phyloP scores from a whole-genome alignment of 1,139 yeast genomes.

The Protomyces gravidus region DNA sequence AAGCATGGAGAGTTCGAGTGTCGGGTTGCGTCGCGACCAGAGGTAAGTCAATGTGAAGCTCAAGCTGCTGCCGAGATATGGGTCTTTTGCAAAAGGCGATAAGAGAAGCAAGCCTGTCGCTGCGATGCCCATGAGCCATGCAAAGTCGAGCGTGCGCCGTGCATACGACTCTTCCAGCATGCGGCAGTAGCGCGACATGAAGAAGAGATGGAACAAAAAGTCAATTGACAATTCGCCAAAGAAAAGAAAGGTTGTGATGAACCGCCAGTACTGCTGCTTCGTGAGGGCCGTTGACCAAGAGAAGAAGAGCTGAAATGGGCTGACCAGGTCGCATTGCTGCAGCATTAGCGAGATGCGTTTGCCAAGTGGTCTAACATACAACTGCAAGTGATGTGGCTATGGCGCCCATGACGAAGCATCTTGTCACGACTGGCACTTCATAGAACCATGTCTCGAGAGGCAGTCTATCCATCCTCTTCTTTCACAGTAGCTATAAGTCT shows the following conservation, averaged over 20 bases:
- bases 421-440: conserved; percentile 45
- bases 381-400: conserved; percentile 35
- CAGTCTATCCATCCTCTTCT: conserved; percentile 24
- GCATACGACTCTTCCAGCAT: conserved; percentile 45
- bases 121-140: conserved; percentile 45
- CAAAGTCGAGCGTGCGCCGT: conserved; percentile 42
- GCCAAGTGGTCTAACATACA: conserved; percentile 30
- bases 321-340: conserved; percentile 35
- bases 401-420: conserved; percentile 37
- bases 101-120: conserved; percentile 39
- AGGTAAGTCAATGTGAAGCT: conserved; percentile 45
- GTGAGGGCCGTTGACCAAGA: conserved; percentile 40
- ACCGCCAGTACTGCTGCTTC: conserved; percentile 44
- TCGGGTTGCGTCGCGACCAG: conserved; percentile 49
- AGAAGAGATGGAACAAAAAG: conserved; percentile 42
- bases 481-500: too few relatives aligned
- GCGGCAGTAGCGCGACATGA: conserved; percentile 44
- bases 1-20: conserved; percentile 42
- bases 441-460: conserved; percentile 40
- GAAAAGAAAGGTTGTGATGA: conserved; percentile 46
- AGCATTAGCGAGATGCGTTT: background rate
- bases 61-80: conserved; percentile 43
- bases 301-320: conserved; percentile 39
- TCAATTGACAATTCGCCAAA: conserved; percentile 45
- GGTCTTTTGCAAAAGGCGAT: conserved; percentile 40